Conservation (phyloP, 768 basidiomycete species). For the Suillus brevipes region DNA sequence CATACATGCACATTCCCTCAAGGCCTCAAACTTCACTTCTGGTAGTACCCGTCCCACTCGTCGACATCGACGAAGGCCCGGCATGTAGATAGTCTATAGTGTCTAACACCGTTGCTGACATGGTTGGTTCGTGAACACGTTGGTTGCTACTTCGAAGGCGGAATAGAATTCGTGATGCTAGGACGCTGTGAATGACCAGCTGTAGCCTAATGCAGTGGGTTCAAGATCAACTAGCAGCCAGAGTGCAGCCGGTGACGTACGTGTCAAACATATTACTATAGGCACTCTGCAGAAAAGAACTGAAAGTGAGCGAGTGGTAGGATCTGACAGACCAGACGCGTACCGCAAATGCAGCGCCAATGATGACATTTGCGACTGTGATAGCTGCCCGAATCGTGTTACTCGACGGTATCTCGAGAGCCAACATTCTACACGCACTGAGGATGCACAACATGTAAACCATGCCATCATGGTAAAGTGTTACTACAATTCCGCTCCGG, state of each 20-base stretch:
- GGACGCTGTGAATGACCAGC: constrained; percentile 26
- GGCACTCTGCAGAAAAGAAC: background rate
- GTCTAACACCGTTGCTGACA: too few relatives aligned
- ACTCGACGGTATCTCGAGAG: background rate
- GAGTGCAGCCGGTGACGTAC: background rate
- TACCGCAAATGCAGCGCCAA: constrained; percentile 14
- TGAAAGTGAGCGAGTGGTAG: background rate
- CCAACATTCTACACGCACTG: constrained; percentile 6
- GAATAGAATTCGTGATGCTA: constrained; percentile 31
- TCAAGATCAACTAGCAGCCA: background rate
- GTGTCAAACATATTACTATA: background rate
- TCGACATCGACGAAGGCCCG: background rate
- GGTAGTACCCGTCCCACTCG: background rate
- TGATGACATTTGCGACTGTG: constrained; percentile 15
- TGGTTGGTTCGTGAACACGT: background rate
- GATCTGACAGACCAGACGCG: background rate
- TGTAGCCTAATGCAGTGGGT: constrained; percentile 10
- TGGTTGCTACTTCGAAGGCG: constrained; percentile 20
- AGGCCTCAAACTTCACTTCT: background rate
- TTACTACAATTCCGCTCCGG: constrained; percentile 14
- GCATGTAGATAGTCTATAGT: background rate
- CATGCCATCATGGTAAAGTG: constrained; percentile 19
- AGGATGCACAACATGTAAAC: constrained; percentile 20
- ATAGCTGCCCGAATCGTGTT: constrained; percentile 12
- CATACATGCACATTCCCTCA: background rate